Evolutionary conservation across 345 rosid species (phyloP), one percentile per base, ranked within the genome.

Genomic region (Gossypium ekmanianum): DNA sequence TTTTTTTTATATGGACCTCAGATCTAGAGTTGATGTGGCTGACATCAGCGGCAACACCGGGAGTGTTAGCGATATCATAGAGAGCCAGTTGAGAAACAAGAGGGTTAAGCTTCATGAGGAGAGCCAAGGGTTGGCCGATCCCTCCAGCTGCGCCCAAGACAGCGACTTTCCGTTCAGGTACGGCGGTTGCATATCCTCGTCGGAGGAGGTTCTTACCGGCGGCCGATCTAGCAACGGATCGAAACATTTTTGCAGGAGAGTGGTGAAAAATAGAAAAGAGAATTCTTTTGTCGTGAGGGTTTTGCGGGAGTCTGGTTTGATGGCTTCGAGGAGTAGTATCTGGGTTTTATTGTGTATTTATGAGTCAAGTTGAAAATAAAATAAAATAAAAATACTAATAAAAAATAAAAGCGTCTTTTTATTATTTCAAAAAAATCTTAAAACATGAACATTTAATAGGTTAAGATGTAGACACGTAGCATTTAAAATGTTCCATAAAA

Each of bases 61-160:
- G 91, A 2, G 93, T 90, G 81, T 85, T 87, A 57, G 91, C 89
- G 71, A 90, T 86, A 86, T 92, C 92, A 73, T 81, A 92, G 48
- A 92, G 94, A 61, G 93, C 62, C 62, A 92, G 94, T 13, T 29
- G 76, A 22, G 94, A 92, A 75, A 92, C 94, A 9, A 87, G 92
- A 54, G 97, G 93, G 59, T 90, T 92, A n/a, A 92, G 92, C 74
- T 90, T 92, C 94, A 90, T 90, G 29, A 92, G 89, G 2, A 92
- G 81, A 45, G 97, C 74, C 7, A 92, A 86, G 13, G 94, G 97
- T 79, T 92, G 97, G 10, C 97, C 97, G 43, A 90, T 92, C 13
- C 93, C 94, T 57, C 97, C 97, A 22, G 97, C 90, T 12, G 94
- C 97, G 13, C 94, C 94, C 50, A 92, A 91, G 78, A 92, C 82